Base-by-base conservation (phyloP, 2,329 filamentous ascomycete genomes). In the Rhinocladiella mackenziei region DNA sequence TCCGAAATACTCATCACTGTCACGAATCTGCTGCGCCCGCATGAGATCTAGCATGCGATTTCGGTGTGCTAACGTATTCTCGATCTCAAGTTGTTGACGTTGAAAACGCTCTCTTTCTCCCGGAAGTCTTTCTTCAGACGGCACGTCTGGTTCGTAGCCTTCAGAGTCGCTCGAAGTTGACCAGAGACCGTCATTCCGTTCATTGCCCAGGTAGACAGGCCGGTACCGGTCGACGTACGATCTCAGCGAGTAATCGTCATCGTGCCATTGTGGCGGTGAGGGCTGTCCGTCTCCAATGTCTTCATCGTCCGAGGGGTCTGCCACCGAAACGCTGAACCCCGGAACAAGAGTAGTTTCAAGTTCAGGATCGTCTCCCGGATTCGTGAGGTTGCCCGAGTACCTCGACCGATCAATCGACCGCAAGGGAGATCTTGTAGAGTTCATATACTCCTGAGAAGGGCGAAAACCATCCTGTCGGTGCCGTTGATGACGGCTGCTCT, bases 361-460 rank as follows among this genome's bases (percentile, higher is more conserved):
- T 19, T 32, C 38, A 29, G 48, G 23, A 18, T 36, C 45, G 17
- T 43, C 43, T 14, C 44, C 46, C 13, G 20, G 14, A 14, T 23
- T 15, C 17, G 44, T 35, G 18, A 48, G 17, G 55, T 60, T 33
- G 60, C 55, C 36, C 9, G 45, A 45, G 26, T 53, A 45, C 19
- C 47, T 44, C 14, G 49, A 39, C 19, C 54, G 53, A 39, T 65
- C 61, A 5, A 64, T 50, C 1, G 61, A 60, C 39, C 59, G 62
- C 7, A 64, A 56, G 2, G 65, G 65, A 33, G 64, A 57, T 32
- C 65, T 62, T 37, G 59, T 59, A 18, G 61, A 56, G 49, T 61
- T 62, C 25, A 68, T 45, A 33, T 69, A 69, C 51, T 68, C 65
- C 20, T 66, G 59, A 4, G 66, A 69, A 19, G 65, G 64, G 15